Base-by-base conservation (phyloP, 2,329 filamentous ascomycete genomes). In the Aspergillus niger region DNA sequence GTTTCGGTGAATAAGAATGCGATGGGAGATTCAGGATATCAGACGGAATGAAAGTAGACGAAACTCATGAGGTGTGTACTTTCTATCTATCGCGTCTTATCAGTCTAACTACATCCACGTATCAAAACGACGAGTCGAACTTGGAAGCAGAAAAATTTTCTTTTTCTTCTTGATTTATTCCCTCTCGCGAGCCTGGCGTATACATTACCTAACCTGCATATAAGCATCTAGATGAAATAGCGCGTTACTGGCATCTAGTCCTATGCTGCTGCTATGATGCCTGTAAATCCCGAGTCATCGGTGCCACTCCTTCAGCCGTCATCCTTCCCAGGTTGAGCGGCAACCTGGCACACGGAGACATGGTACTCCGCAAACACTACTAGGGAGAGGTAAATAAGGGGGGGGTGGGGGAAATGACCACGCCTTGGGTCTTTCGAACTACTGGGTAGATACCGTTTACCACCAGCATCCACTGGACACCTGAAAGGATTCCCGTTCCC, bases 161-260 rank as follows among this genome's bases (percentile, higher is more conserved):
- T 20, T 20, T 20, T 20, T 20, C 20, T 20, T 20, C 20, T 20
- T 20, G 20, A 20, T 20, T 20, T 20, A 20, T 20, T 20, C 20
- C 20, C 7, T 44, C 11, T 15, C 32, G 10, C 32, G 13, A 7
- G 6, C 7, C 13, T 55, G 28, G 22, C 36, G 26, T 30, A 26
- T 15, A 22, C 28, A 36, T 47, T 55, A 55, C 53, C 53, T 55
- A 55, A 55, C 39, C 41, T 55, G 53, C 53, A 55, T 47, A 55
- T 55, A 36, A 39, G 39, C 26, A 44, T 47, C 8, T 17, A 17
- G 26, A 3, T 15, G 26, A 50, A 50, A n/a, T 50, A 26, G 47
- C 47, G 47, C 47, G 26, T 30, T 13, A 15, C 47, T 28, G 41
- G 7, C 41, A 44, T 44, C 41, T 44, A 22, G 20, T 36, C 41